phyloP scores from a whole-genome alignment of 495 filamentous ascomycete species.

The Penicillium pancosmium region DNA sequence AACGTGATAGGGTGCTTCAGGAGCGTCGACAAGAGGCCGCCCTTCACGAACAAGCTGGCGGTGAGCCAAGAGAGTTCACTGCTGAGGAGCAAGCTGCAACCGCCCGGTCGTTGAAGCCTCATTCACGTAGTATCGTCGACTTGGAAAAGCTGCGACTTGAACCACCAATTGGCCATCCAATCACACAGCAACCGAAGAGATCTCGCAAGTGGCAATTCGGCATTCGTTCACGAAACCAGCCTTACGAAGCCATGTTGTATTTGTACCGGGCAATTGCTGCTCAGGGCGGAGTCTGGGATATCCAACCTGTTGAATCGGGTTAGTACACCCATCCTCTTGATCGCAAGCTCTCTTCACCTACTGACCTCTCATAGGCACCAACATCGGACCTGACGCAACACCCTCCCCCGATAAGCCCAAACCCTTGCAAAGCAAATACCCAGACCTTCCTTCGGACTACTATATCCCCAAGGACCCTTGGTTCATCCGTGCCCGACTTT shows the following conservation, averaged over 20 bases:
- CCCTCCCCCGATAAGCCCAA: conserved; percentile 32
- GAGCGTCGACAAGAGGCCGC: conserved; percentile 29
- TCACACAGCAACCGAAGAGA: conserved; percentile 62
- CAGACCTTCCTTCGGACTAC: conserved; percentile 59
- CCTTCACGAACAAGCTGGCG: conserved; percentile 52
- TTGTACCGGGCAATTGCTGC: conserved; percentile 88
- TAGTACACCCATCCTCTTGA: conserved; percentile 7
- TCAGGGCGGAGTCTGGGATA: conserved; percentile 84
- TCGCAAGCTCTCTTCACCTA: neutral
- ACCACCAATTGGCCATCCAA: conserved; percentile 68
- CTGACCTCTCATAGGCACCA: conserved; percentile 22
- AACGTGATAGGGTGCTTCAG: conserved; percentile 31
- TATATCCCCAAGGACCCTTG: conserved; percentile 90
- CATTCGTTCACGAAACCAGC: conserved; percentile 89
- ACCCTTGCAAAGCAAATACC: conserved; percentile 51
- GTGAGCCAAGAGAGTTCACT: conserved; percentile 50
- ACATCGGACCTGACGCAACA: conserved; percentile 28
- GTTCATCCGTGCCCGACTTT: conserved; percentile 89
- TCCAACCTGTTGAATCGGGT: conserved; percentile 48
- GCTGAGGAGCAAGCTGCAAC: conserved; percentile 77
- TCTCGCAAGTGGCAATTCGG: conserved; percentile 95
- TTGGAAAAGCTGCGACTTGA: conserved; percentile 58
- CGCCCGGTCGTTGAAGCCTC: conserved; percentile 75
- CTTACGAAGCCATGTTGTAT: conserved; percentile 89
- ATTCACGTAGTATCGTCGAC: conserved; percentile 65